A percentile compares a stretch with the other conserved stretches of the same genome.
These are phyloP conservation scores for Candida labiduridarum DNA, from an alignment of 1,139 yeast genomes.

Conservation along the genomic window DNA sequence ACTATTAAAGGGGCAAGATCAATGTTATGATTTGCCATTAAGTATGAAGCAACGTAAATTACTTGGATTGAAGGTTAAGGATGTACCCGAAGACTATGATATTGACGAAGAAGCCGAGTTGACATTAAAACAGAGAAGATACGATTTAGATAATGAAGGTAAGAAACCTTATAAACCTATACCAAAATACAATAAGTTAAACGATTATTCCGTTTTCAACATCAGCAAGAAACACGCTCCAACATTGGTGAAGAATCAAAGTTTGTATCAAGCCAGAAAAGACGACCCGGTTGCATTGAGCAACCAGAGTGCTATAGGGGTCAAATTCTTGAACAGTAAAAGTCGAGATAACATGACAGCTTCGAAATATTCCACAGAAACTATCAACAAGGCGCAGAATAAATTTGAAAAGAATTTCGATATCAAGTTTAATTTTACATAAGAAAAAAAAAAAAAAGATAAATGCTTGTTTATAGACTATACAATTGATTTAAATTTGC, in stretches of 20 bases:
- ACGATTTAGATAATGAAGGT: constrained; percentile 13
- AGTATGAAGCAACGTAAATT: constrained; percentile 37
- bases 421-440: constrained; percentile 10
- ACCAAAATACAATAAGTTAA: constrained; percentile 15
- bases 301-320: background rate
- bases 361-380: constrained; percentile 9
- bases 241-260: background rate
- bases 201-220: constrained; percentile 11
- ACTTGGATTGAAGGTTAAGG: constrained; percentile 31
- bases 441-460: background rate
- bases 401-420: constrained; percentile 17
- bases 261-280: constrained; percentile 7
- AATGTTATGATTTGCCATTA: constrained; percentile 46
- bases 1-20: constrained; percentile 36
- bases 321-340: constrained; percentile 2
- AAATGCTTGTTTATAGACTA: constrained; percentile 14
- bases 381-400: constrained; percentile 9
- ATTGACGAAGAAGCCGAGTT: constrained; percentile 16
- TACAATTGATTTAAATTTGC: constrained; percentile 42
- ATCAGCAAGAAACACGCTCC: background rate
- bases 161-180: constrained; percentile 10
- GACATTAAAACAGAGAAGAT: constrained; percentile 17
- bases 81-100: constrained; percentile 5
- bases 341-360: constrained; percentile 1
- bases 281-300: constrained; percentile 3